Base-by-base conservation (phyloP, 306 rosid species). In the Prosopis cineraria region DNA sequence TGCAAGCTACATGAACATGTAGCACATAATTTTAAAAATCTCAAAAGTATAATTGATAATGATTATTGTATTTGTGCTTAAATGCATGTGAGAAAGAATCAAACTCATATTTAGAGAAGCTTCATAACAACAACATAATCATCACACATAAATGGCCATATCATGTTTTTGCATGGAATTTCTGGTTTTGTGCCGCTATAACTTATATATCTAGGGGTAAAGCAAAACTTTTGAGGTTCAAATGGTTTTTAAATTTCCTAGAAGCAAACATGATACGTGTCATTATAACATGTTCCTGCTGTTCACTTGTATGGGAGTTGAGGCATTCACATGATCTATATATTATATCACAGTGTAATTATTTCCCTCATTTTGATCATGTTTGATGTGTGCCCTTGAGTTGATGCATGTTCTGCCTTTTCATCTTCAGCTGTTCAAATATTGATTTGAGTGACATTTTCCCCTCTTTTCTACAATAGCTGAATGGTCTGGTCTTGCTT, bases 401-500 rank as follows among this genome's bases (percentile, higher is more conserved):
- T 56, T 72, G 50, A 52, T 43, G 40, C 33, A n/a, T 6, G 7
- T 22, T 47, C 19, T 50, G 44, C 58, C 63, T n/a, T 24, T 8
- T 47, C 50, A 6, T 9, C 33, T 34, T n/a, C 24, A 2, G 56
- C 22, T 7, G 39, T 24, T 36, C 16, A 5, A 19, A 31, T 25
- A 14, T 19, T 20, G 10, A 13, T 14, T 24, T 37, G 19, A 4
- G 29, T 60, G 24, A 12, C 22, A 31, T 71, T 48, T 64, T 27
- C 36, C 64, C 78, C 31, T 59, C 17, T 70, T 67, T 30, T 37
- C 64, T 41, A 10, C 68, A 30, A 34, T 72, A 8, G 63, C 53
- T 70, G 20, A 60, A 19, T 29, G 20, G 62, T 60, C 73, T 80
- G 55, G 71, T 81, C 34, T 78, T 50, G 36, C 64, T 69, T 45